A percentile compares a stretch with the other conserved stretches of the same genome.
Conservation (phyloP, 139 green algal genomes). For the Picochlorum costavermella region DNA sequence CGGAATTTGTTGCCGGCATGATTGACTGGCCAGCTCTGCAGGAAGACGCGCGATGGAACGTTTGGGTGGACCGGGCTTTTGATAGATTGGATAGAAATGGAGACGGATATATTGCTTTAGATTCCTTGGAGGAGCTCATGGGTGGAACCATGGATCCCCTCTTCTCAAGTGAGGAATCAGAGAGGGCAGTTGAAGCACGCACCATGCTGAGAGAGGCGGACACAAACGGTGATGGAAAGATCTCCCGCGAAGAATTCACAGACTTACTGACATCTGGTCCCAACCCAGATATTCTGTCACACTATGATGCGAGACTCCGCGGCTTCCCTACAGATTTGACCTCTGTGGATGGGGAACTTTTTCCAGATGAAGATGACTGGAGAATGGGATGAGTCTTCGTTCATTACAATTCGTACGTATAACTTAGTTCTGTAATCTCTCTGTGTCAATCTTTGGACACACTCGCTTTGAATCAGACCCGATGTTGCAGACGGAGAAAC, state of each 20-base stretch:
- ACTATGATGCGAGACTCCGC: constrained; percentile 41
- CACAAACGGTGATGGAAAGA: constrained; percentile 69
- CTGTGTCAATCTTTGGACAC: constrained; percentile 49
- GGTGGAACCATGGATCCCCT: background rate
- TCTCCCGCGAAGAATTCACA: constrained; percentile 66
- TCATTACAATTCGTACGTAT: no score
- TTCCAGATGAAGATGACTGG: constrained; percentile 3
- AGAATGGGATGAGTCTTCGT: background rate
- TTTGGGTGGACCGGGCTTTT: constrained; percentile 50
- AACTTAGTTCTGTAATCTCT: constrained; percentile 4
- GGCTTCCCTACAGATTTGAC: constrained; percentile 2
- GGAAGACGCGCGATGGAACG: constrained; percentile 30
- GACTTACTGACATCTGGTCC: constrained; percentile 42
- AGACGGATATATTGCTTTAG: constrained; percentile 72
- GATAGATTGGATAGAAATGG: constrained; percentile 67
- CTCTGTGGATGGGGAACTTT: background rate
- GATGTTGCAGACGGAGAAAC: constrained; percentile 32
- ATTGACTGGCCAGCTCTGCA: constrained; percentile 68
- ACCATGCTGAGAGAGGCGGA: constrained; percentile 81
- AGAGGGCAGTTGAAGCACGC: constrained; percentile 48
- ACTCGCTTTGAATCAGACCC: constrained; percentile 4
- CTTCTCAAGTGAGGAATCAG: constrained; percentile 4
- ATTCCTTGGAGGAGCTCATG: constrained; percentile 54
- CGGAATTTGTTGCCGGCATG: constrained; percentile 78
- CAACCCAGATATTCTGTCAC: constrained; percentile 41